A percentile compares a stretch with the other conserved stretches of the same genome.
phyloP scores from a whole-genome alignment of 129 eudicot genomes.

The Dittrichia graveolens region DNA sequence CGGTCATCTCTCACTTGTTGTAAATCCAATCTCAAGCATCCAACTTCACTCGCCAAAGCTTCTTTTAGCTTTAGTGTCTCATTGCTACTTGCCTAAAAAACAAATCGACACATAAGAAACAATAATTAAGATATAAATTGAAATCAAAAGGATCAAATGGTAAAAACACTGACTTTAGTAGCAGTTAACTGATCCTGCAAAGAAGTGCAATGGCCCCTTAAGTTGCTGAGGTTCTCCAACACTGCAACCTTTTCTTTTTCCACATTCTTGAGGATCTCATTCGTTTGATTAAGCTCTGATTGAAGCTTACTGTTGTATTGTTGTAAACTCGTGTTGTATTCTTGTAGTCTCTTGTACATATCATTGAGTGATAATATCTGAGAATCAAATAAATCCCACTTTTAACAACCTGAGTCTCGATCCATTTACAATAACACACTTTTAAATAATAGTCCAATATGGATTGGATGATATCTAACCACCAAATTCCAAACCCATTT shows the following conservation, averaged over 20 bases:
- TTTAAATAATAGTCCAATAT: too few relatives aligned
- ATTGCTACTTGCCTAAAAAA: constrained; percentile 61
- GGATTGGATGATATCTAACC: too few relatives aligned
- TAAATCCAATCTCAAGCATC: constrained; percentile 63
- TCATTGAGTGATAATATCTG: constrained; percentile 77
- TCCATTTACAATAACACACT: background rate
- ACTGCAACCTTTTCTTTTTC: constrained; percentile 79
- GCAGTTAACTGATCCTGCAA: constrained; percentile 77
- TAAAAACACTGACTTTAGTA: constrained; percentile 47
- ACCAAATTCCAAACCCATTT: too few relatives aligned
- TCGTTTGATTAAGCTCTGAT: constrained; percentile 72
- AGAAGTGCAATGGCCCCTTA: constrained; percentile 70
- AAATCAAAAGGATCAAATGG: background rate
- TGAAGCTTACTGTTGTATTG: constrained; percentile 92
- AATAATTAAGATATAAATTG: background rate
- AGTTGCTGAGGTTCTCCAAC: constrained; percentile 76
- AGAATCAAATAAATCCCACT: constrained; percentile 18
- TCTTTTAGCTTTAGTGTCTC: constrained; percentile 72
- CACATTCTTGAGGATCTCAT: constrained; percentile 69
- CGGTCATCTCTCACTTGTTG: constrained; percentile 85
- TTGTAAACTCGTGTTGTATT: constrained; percentile 90
- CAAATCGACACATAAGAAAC: constrained; percentile 4
- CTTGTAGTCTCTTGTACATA: constrained; percentile 80
- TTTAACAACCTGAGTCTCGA: too few relatives aligned
- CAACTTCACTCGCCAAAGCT: constrained; percentile 54